Percentiles rank a stretch among this genome's conserved stretches.
Conservation (phyloP, 2,329 filamentous ascomycete genomes). For the Alternaria ethzedia region DNA sequence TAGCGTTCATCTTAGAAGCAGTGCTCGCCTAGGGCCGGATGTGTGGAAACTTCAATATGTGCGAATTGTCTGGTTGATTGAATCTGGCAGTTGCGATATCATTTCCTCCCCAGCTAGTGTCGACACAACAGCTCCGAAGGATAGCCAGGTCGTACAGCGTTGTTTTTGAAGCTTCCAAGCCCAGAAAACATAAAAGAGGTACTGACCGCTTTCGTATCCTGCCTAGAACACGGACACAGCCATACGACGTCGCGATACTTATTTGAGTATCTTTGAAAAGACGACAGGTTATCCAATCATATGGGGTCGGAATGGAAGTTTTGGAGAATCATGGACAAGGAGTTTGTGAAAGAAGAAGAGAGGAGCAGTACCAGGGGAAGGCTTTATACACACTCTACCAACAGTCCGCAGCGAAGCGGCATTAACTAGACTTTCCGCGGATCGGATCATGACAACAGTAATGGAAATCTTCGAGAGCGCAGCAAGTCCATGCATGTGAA, state of each 20-base stretch:
- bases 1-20: too few species aligned
- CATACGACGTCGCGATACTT: rapidly evolving
- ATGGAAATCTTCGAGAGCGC: too few species aligned
- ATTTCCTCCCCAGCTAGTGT: too few species aligned
- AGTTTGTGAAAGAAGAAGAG: background rate
- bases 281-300: background rate
- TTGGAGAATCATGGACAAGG: background rate
- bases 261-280: background rate
- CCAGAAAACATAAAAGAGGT: too few species aligned
- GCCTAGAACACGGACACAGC: background rate
- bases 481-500: background rate
- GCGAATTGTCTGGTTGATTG: too few species aligned
- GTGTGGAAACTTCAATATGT: too few species aligned
- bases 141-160: too few species aligned
- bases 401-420: background rate
- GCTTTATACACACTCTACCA: background rate
- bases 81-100: too few species aligned
- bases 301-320: rapidly evolving
- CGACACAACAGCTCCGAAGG: too few species aligned
- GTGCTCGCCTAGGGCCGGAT: too few species aligned
- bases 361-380: background rate
- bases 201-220: background rate
- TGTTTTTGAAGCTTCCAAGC: too few species aligned
- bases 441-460: background rate
- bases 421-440: too few species aligned